phyloP scores from a whole-genome alignment of 2,329 filamentous ascomycete genomes.

The Talaromyces sp. region DNA sequence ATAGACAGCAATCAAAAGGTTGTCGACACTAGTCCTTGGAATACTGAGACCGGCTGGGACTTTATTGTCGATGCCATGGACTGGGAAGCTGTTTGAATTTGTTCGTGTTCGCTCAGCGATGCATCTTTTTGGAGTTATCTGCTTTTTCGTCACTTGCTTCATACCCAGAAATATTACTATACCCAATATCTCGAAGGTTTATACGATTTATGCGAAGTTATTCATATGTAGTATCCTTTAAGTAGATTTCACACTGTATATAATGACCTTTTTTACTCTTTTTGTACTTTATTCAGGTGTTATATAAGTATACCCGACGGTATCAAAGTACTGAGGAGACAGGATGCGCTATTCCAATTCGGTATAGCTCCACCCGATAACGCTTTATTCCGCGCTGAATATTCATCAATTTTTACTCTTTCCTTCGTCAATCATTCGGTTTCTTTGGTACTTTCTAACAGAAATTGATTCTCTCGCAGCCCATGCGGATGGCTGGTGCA shows the following conservation, averaged over 20 bases:
- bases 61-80: constrained; percentile 59
- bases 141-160: background rate
- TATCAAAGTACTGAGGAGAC: background rate
- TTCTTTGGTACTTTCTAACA: background rate
- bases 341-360: background rate
- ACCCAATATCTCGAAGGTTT: background rate
- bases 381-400: background rate
- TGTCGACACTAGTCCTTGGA: background rate
- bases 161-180: background rate
- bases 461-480: background rate
- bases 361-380: background rate
- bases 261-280: background rate
- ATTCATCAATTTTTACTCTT: background rate
- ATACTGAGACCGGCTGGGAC: constrained; percentile 46
- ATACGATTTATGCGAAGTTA: background rate
- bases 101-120: no score
- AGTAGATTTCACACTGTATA: background rate
- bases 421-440: background rate
- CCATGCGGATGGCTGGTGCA: background rate
- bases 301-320: background rate
- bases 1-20: background rate
- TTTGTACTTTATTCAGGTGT: background rate
- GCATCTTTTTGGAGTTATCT: background rate
- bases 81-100: constrained; percentile 41
- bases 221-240: background rate